Conservation (phyloP, 345 rosid species). For the Dipteronia dyeriana region DNA sequence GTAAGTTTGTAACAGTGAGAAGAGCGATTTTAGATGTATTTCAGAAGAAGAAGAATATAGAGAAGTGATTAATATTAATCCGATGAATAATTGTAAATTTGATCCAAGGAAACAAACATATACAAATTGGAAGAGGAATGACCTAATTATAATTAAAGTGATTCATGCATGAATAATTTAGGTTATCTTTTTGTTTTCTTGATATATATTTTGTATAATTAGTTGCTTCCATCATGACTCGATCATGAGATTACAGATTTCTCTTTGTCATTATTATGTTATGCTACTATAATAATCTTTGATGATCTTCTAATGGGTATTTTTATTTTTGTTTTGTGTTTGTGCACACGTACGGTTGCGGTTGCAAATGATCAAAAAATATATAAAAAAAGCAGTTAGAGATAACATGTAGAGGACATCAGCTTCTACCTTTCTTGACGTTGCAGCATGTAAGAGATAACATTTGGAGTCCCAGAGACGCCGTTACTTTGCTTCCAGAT, state of each 20-base stretch:
- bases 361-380: neutral
- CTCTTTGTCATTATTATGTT: neutral
- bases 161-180: neutral
- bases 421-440: constrained; percentile 71
- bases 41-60: no score
- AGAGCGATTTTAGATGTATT: no score
- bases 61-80: neutral
- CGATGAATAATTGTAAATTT: neutral
- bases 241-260: neutral
- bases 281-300: neutral
- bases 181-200: neutral
- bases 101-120: neutral
- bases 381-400: constrained; percentile 57
- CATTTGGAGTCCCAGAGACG: constrained; percentile 72
- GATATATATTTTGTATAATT: neutral
- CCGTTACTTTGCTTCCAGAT: constrained; percentile 56
- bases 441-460: constrained; percentile 92
- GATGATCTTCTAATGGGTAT: neutral
- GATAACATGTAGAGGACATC: constrained; percentile 91
- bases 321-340: neutral
- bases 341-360: neutral
- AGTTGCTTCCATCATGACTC: neutral
- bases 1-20: no score
- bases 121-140: neutral
- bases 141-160: neutral